Evolutionary conservation across 2,329 filamentous ascomycete species (phyloP).

Genomic region (Trichophyton schoenleinii): DNA sequence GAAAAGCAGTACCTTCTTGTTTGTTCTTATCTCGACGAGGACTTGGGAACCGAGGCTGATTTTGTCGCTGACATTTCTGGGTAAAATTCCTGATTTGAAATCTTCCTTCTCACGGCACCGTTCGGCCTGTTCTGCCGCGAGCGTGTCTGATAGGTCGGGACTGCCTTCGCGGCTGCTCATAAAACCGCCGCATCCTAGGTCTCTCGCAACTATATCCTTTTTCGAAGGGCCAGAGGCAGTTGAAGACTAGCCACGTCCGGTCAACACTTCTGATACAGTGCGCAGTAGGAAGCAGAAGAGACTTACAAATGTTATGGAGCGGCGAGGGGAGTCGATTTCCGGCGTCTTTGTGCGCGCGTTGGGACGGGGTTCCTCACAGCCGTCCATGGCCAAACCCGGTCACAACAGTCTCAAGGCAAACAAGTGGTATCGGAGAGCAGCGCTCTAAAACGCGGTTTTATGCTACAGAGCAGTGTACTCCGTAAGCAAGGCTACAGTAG

Average conservation of each 20-base stretch:
- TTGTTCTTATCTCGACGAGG: constrained; percentile 52
- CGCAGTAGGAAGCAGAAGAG: neutral
- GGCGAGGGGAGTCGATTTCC: neutral
- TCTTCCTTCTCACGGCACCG: neutral
- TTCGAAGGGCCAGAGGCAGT: neutral
- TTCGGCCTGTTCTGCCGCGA: neutral
- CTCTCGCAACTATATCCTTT: neutral
- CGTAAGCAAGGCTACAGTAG: neutral
- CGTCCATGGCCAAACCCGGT: neutral
- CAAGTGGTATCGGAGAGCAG: neutral
- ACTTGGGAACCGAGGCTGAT: constrained; percentile 46
- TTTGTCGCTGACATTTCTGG: constrained; percentile 33
- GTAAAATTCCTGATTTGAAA: constrained; percentile 19
- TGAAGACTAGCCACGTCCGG: neutral
- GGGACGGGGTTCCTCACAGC: neutral
- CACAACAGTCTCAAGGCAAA: neutral
- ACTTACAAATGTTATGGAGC: neutral
- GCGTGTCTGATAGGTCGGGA: neutral
- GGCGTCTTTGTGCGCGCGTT: neutral
- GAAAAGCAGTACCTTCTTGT: constrained; percentile 41
- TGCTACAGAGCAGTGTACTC: too few species aligned
- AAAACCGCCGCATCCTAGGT: neutral
- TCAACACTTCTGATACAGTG: neutral
- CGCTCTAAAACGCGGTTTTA: neutral
- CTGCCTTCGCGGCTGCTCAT: neutral